These are phyloP conservation scores for Hansenula lynferdii DNA, from an alignment of 1,139 yeast genomes.

Conservation along the genomic window DNA sequence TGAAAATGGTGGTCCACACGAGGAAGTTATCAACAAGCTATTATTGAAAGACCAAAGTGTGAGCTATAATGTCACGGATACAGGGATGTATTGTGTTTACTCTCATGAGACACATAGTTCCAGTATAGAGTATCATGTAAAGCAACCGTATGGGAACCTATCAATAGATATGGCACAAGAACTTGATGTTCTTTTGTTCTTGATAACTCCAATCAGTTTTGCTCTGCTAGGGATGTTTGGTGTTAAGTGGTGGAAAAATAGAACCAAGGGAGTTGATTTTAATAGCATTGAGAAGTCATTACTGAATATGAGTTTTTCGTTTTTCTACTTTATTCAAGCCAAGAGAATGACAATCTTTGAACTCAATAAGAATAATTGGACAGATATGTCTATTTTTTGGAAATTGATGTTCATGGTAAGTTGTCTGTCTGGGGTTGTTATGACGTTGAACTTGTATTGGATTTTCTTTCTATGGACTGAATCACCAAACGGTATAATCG, in stretches of 20 bases:
- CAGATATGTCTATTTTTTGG: neutral
- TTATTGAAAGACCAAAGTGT: neutral
- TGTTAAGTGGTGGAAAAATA: neutral
- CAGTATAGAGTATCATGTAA: neutral
- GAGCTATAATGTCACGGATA: neutral
- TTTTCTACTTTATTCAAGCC: neutral
- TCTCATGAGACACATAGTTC: neutral
- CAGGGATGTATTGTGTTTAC: slow-evolving; percentile 1
- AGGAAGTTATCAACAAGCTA: neutral
- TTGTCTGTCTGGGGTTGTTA: neutral
- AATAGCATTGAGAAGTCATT: neutral
- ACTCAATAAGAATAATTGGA: neutral
- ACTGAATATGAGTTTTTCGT: neutral
- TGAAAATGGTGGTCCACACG: slow-evolving; percentile 2
- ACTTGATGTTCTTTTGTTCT: neutral
- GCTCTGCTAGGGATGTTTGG: neutral
- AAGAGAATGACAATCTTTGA: neutral
- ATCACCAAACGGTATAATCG: neutral
- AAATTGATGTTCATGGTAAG: neutral
- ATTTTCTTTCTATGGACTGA: neutral
- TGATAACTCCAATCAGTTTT: neutral
- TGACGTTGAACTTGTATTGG: neutral
- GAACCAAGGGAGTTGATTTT: neutral
- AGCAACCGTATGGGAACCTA: slow-evolving; percentile 1
- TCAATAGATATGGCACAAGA: neutral